Conservation (phyloP, 768 basidiomycete species). For the Xerocomellus amylosporus region DNA sequence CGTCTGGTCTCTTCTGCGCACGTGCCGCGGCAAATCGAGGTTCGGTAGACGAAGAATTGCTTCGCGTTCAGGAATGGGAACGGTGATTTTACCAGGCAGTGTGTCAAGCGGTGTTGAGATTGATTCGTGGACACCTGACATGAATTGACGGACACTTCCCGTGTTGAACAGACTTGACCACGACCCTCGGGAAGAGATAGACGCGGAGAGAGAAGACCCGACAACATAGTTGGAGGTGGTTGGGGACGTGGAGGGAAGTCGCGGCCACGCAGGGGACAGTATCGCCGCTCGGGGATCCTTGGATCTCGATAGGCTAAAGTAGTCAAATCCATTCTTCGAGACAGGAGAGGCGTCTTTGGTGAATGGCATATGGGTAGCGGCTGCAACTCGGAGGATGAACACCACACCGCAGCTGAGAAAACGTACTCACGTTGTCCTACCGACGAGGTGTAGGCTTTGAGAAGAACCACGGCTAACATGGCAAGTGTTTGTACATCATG, state of each 20-base stretch:
- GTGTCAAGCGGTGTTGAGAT: conserved; percentile 38
- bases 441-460: conserved; percentile 41
- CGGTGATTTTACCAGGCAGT: conserved; percentile 20
- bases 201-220: conserved; percentile 43
- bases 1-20: conserved; percentile 27
- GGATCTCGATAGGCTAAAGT: conserved; percentile 49
- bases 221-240: conserved; percentile 39
- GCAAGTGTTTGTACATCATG: conserved; percentile 83
- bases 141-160: conserved; percentile 64
- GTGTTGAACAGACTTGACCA: conserved; percentile 80
- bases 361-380: conserved; percentile 13
- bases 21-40: conserved; percentile 30
- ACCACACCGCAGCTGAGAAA: neutral
- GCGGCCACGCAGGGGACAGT: conserved; percentile 53
- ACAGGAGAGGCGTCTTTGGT: conserved; percentile 17
- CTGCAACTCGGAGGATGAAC: neutral
- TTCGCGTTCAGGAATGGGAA: conserved; percentile 25
- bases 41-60: conserved; percentile 21
- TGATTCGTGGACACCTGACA: conserved; percentile 57
- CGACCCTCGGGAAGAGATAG: conserved; percentile 68
- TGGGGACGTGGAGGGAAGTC: conserved; percentile 42
- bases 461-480: conserved; percentile 66
- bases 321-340: conserved; percentile 45
- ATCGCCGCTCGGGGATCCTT: conserved; percentile 39
- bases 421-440: conserved; percentile 15